Evolutionary conservation across 805 yeast species (phyloP).

Genomic region (Myxozyma monticola): DNA sequence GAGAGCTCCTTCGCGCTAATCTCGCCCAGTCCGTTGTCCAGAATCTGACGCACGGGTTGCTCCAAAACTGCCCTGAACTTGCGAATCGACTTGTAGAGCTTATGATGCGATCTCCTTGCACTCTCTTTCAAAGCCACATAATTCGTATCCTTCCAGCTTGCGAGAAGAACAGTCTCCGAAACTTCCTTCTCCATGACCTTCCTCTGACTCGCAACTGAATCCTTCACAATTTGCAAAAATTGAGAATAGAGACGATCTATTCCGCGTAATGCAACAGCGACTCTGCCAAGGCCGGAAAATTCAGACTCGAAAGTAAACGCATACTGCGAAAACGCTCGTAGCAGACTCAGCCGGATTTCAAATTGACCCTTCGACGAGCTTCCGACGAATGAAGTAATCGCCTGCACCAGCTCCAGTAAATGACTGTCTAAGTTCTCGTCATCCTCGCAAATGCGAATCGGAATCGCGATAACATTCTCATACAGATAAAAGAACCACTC

Average conservation of each 20-base stretch:
- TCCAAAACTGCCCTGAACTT: constrained; percentile 63
- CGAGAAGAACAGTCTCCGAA: constrained; percentile 78
- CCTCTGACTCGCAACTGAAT: constrained; percentile 48
- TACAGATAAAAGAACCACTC: constrained; percentile 92
- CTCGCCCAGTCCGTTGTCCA: constrained; percentile 22
- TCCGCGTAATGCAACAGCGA: constrained; percentile 52
- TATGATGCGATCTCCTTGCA: constrained; percentile 83
- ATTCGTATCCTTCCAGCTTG: constrained; percentile 97
- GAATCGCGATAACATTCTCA: constrained; percentile 57
- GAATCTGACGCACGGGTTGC: constrained; percentile 15
- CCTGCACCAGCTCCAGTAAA: constrained; percentile 47
- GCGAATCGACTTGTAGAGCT: constrained; percentile 76
- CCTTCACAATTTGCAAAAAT: constrained; percentile 54
- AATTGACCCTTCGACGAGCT: constrained; percentile 79
- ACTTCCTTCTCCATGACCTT: constrained; percentile 72
- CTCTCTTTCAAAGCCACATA: constrained; percentile 91
- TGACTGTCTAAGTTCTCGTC: constrained; percentile 41
- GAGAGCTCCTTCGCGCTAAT: not conserved
- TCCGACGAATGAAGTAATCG: constrained; percentile 73
- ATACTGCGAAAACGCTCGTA: constrained; percentile 66
- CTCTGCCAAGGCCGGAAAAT: constrained; percentile 33
- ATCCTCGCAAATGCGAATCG: constrained; percentile 38
- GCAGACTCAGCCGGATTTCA: constrained; percentile 54
- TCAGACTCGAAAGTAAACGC: constrained; percentile 38
- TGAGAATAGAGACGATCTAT: constrained; percentile 66